phyloP scores from a whole-genome alignment of 2,329 filamentous ascomycete species.

The Pezicula carpinea region DNA sequence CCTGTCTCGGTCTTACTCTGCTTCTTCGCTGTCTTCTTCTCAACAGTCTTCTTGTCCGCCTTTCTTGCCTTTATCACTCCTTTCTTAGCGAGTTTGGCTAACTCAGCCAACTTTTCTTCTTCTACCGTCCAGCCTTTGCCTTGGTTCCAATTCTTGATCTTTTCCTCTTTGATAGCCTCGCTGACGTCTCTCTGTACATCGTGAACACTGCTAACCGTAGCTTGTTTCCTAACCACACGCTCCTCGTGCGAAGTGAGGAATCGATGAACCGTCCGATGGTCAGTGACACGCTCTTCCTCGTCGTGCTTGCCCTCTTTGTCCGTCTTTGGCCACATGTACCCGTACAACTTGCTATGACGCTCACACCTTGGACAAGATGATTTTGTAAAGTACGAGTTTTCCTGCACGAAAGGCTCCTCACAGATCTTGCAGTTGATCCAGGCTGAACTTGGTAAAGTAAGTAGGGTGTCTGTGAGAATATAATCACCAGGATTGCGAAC shows the following conservation, averaged over 20 bases:
- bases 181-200: neutral
- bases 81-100: neutral
- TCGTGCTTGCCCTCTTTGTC: conserved; percentile 73
- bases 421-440: conserved; percentile 93
- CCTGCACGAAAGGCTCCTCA: conserved; percentile 76
- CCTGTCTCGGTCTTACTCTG: neutral
- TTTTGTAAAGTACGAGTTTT: conserved; percentile 80
- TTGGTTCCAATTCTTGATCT: neutral
- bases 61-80: neutral
- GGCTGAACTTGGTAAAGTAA: conserved; percentile 68
- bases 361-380: conserved; percentile 89
- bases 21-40: neutral
- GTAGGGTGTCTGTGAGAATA: conserved; percentile 69
- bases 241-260: conserved; percentile 74
- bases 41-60: neutral
- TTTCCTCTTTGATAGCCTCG: neutral
- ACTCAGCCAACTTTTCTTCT: neutral
- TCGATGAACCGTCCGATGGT: conserved; percentile 83
- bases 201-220: neutral
- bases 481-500: conserved; percentile 71
- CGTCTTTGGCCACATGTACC: conserved; percentile 94
- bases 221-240: conserved; percentile 20
- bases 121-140: neutral
- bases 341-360: conserved; percentile 91
- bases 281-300: conserved; percentile 61